A percentile compares a stretch with the other conserved stretches of the same genome.
These are phyloP conservation scores for Helotiales sp. DNA, from an alignment of 2,329 filamentous ascomycete genomes.

Conservation along the genomic window DNA sequence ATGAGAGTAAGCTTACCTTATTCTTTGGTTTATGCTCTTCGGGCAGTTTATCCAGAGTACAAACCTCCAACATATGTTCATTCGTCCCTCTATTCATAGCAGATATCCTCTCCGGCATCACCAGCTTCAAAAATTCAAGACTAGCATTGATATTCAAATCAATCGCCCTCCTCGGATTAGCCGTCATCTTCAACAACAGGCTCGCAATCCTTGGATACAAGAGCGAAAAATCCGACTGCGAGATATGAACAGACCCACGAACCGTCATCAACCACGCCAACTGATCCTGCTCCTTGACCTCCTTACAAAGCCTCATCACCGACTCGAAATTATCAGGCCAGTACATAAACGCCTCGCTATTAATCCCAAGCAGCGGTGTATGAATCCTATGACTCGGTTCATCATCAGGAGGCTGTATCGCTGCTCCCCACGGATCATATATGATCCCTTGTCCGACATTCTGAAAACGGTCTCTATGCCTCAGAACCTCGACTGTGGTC, in stretches of 20 bases:
- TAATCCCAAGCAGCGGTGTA: conserved; percentile 61
- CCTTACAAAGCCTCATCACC: conserved; percentile 55
- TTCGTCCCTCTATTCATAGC: conserved; percentile 53
- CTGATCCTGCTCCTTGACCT: conserved; percentile 48
- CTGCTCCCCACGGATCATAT: conserved; percentile 64
- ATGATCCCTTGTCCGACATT: conserved; percentile 65
- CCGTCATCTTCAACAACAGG: conserved; percentile 60
- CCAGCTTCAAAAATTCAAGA: conserved; percentile 60
- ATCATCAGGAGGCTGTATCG: conserved; percentile 44
- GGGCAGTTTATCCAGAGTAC: conserved; percentile 45
- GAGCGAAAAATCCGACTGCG: conserved; percentile 65
- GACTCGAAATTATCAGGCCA: conserved; percentile 64
- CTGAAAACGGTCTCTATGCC: conserved; percentile 52
- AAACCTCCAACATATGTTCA: conserved; percentile 50
- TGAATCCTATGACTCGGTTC: conserved; percentile 45
- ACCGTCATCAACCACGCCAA: conserved; percentile 53
- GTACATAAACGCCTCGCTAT: conserved; percentile 70
- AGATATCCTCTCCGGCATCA: conserved; percentile 48
- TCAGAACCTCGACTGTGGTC: conserved; percentile 59
- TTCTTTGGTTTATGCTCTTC: conserved; percentile 54
- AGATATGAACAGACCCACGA: conserved; percentile 63
- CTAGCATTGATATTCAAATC: conserved; percentile 63
- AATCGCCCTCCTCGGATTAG: conserved; percentile 62
- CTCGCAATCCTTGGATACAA: conserved; percentile 61
- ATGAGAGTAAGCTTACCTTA: too few species aligned